Percentiles rank a stretch among this genome's conserved stretches.
These are phyloP conservation scores for Gymnopilus junonius DNA, from an alignment of 768 basidiomycete species.

Conservation along the genomic window DNA sequence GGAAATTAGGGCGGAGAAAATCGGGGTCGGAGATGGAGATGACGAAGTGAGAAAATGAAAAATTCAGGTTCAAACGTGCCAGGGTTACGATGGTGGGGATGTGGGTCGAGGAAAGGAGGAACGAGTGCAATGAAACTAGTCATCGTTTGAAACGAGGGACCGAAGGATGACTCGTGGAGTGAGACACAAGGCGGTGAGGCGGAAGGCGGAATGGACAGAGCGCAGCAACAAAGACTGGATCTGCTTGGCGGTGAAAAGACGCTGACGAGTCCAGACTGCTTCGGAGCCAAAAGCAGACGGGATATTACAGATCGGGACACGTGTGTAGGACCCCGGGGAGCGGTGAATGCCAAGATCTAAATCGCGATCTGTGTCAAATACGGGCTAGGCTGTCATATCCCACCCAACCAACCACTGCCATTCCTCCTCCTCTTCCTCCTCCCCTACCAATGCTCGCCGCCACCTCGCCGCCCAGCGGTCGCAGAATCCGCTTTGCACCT, in stretches of 20 bases:
- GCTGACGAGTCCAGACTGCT: slow-evolving; percentile 1
- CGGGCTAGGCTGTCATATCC: too few species aligned
- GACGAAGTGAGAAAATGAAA: not conserved
- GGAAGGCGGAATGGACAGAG: too few species aligned
- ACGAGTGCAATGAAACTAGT: too few species aligned
- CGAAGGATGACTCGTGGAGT: not conserved
- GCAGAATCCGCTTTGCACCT: slow-evolving; percentile 80
- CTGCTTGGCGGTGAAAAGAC: too few species aligned
- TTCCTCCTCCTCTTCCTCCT: slow-evolving; percentile 14
- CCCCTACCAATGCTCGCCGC: slow-evolving; percentile 4
- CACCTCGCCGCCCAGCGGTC: slow-evolving; percentile 9
- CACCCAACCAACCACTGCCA: slow-evolving; percentile 15
- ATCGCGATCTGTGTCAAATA: not conserved
- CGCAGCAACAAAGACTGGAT: too few species aligned
- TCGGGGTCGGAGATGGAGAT: not conserved
- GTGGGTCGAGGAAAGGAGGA: too few species aligned
- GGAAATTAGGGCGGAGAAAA: not conserved
- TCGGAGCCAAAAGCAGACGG: not conserved
- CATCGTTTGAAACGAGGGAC: too few species aligned
- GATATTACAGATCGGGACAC: not conserved
- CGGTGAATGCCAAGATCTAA: not conserved
- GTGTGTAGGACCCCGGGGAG: slow-evolving; percentile 1
- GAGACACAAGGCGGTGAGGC: not conserved
- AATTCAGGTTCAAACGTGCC: not conserved
- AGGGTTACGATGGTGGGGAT: not conserved